Evolutionary conservation across 78 protist species (phyloP), one percentile per base, ranked within the genome.

Genomic region (Isochrysis galbana): DNA sequence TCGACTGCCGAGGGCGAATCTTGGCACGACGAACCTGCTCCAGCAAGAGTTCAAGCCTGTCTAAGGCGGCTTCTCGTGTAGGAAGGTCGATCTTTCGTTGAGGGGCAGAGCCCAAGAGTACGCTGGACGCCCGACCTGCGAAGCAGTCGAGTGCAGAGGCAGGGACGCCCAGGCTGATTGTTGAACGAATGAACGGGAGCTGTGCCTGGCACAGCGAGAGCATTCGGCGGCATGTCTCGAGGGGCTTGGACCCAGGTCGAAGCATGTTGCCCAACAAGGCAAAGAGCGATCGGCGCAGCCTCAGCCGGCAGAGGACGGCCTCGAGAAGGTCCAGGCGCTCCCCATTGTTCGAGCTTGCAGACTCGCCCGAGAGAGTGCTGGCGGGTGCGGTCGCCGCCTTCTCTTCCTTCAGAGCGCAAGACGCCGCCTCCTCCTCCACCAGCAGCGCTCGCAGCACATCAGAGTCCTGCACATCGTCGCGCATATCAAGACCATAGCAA

Each of bases 281-380:
- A 23, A 26, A 51, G 61, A 51, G 61, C 29, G 29, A 51, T 3
- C 80, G 80, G 45, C 80, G 80, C n/a, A 34, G 41, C n/a, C 80
- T 36, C 80, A 70, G 41, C n/a, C 80, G 80, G 80, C 80, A 70
- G 7, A 70, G 80, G 14, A n/a, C 80, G 34, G n/a, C 80, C 80
- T 70, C 39, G 45, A 22, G 45, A 36, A 34, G 1, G 32, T 36
- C 80, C 42, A 69, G 7, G 39, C 39, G 39, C 67, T 54, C 67
- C n/a, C n/a, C n/a, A n/a, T n/a, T n/a, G n/a, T n/a, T n/a, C n/a
- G n/a, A n/a, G n/a, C n/a, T n/a, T n/a, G 61, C 61, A 51, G 61
- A 51, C 61, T 51, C 61, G 61, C 61, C 7, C 61, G 7, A 7
- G 61, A 7, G 29, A 51, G 29, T 14, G 61, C 21, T 41, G 80